Evolutionary conservation across 2,329 filamentous ascomycete species (phyloP), one percentile per base, ranked within the genome.

Genomic region (Fusarium gaditjirri): DNA sequence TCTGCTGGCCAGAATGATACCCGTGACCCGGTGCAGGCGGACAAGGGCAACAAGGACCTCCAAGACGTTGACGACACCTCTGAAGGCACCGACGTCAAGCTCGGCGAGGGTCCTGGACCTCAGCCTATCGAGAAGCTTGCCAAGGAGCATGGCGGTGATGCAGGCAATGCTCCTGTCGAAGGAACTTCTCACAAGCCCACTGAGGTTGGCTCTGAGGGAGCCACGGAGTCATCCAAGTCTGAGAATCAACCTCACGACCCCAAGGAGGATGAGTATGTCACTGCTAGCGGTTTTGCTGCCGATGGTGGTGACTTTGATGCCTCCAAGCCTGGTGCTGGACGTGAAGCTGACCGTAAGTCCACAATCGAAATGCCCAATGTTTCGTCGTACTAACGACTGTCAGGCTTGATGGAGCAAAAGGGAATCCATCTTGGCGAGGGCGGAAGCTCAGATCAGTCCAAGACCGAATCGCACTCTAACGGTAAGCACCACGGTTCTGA

Each of bases 241-340:
- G 61, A 68, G 39, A 55, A 72, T 4, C 16, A 81, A 31, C 56
- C 65, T 14, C 64, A 85, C 68, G 86, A 85, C 3, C 89, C 86
- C 0, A 89, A 89, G 11, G 86, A 89, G 78, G 76, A 90, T 76
- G 77, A 87, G 74, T 87, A 87, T 65, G 84, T 91, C 70, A 88
- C 86, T 80, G 86, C 85, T 27, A 86, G 84, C 2, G 91, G 91
- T 1, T 78, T 92, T 33, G 81, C 83, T 38, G 89, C 90, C 21
- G 90, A 93, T 42, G 91, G 91, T 2, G 91, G 91, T 10, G 85
- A 92, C 73, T 92, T 92, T 76, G 91, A 93, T 74, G 90, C 88
- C 8, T 82, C 86, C 12, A 87, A 87, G 65, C 87, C 90, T 1
- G 91, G 91, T 16, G 91, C 91, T 16, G 90, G 90, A 6, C 82